These are phyloP conservation scores for Hyphodiscus sp. DNA, from an alignment of 2,329 filamentous ascomycete genomes.

Conservation along the genomic window DNA sequence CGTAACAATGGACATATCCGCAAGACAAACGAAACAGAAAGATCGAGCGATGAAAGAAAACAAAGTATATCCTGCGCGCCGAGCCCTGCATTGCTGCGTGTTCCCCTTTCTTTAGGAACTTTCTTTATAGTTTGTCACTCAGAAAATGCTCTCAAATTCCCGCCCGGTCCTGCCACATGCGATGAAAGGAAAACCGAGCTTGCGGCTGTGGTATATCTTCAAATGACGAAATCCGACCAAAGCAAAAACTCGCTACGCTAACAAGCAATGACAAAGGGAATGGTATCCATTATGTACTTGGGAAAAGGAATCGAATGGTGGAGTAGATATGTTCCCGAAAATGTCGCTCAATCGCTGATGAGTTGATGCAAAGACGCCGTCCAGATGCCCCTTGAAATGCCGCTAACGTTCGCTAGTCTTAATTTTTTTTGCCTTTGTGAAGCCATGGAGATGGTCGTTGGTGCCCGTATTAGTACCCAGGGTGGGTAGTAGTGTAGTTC, in stretches of 20 bases:
- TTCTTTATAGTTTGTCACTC: slow-evolving; percentile 33
- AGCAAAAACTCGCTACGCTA: slow-evolving; percentile 44
- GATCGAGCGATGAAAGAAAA: slow-evolving; percentile 25
- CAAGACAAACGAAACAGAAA: slow-evolving; percentile 26
- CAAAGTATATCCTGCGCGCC: slow-evolving; percentile 32
- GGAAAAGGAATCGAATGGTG: slow-evolving; percentile 15
- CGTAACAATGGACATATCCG: slow-evolving; percentile 27
- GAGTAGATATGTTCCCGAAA: slow-evolving; percentile 23
- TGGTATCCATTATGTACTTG: slow-evolving; percentile 30
- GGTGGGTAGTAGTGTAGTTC: slow-evolving; percentile 44
- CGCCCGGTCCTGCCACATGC: slow-evolving; percentile 29
- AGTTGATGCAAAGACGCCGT: slow-evolving; percentile 24
- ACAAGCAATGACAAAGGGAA: slow-evolving; percentile 34
- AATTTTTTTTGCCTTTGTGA: slow-evolving; percentile 11
- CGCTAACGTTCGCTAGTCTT: slow-evolving; percentile 25
- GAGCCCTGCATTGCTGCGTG: slow-evolving; percentile 58
- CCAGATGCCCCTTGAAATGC: slow-evolving; percentile 25
- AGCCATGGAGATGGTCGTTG: slow-evolving; percentile 15
- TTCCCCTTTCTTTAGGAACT: slow-evolving; percentile 43
- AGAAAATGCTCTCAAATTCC: slow-evolving; percentile 28
- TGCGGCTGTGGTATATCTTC: slow-evolving; percentile 37
- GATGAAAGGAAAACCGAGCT: slow-evolving; percentile 28
- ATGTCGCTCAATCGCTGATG: slow-evolving; percentile 29
- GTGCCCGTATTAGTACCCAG: slow-evolving; percentile 35
- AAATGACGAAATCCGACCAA: slow-evolving; percentile 38